Percentiles rank a stretch among this genome's conserved stretches.
Evolutionary conservation across 768 basidiomycete genomes (phyloP).

Genomic region (Dioszegia hungarica): DNA sequence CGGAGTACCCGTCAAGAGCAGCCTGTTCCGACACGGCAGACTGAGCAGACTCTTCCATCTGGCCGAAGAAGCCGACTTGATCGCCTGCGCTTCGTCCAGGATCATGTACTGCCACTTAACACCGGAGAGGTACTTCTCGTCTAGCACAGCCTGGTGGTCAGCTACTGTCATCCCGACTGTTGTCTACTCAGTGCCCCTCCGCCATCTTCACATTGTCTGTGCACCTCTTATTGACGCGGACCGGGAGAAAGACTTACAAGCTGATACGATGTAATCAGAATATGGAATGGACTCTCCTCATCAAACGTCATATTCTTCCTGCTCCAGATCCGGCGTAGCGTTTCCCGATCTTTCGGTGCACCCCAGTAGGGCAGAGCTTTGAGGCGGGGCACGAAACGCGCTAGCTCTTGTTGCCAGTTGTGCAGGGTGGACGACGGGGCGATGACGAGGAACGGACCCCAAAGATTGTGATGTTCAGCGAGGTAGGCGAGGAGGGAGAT

Average conservation of each 20-base stretch:
- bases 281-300: conserved; percentile 91
- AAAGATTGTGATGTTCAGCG: conserved; percentile 94
- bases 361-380: conserved; percentile 99
- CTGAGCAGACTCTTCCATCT: conserved; percentile 96
- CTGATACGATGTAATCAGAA: conserved; percentile 95
- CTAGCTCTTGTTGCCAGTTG: conserved; percentile 98
- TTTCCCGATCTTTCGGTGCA: conserved; percentile 88
- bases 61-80: conserved; percentile 93
- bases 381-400: conserved; percentile 85
- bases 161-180: neutral
- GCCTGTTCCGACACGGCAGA: conserved; percentile 90
- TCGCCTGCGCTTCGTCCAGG: conserved; percentile 98
- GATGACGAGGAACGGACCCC: conserved; percentile 98
- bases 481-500: conserved; percentile 93
- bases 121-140: conserved; percentile 95
- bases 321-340: conserved; percentile 94
- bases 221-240: no score
- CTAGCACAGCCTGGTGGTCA: conserved; percentile 74
- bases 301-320: conserved; percentile 94
- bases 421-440: conserved; percentile 95
- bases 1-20: conserved; percentile 92
- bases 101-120: conserved; percentile 99
- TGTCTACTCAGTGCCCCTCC: neutral
- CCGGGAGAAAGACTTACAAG: conserved; percentile 56
- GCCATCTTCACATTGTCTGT: neutral